A percentile compares a stretch with the other conserved stretches of the same genome.
Evolutionary conservation across 306 rosid species (phyloP).

Genomic region (Malus domestica): ASM211411v1 NC_041793.1:41413001-41413500

Average conservation of each 20-base stretch:
- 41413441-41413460: not conserved
- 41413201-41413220: constrained; percentile 44
- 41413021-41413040: constrained; percentile 74
- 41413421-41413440: constrained; percentile 85
- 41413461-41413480: not conserved
- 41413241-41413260: constrained; percentile 59
- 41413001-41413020: constrained; percentile 71
- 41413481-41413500: not conserved
- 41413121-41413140: constrained; percentile 26
- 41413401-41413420: constrained; percentile 98
- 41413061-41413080: constrained; percentile 80
- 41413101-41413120: constrained; percentile 32
- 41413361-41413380: constrained; percentile 98
- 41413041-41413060: constrained; percentile 72
- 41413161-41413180: constrained; percentile 23
- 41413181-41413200: constrained; percentile 47
- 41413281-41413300: constrained; percentile 82
- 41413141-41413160: constrained; percentile 21
- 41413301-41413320: constrained; percentile 69
- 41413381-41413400: constrained; percentile 90
- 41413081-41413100: constrained; percentile 69
- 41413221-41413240: constrained; percentile 76
- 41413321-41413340: constrained; percentile 60
- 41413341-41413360: constrained; percentile 63
- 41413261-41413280: constrained; percentile 51